Conservation (phyloP, 441 rosid species). For the Sinapis alba region DNA sequence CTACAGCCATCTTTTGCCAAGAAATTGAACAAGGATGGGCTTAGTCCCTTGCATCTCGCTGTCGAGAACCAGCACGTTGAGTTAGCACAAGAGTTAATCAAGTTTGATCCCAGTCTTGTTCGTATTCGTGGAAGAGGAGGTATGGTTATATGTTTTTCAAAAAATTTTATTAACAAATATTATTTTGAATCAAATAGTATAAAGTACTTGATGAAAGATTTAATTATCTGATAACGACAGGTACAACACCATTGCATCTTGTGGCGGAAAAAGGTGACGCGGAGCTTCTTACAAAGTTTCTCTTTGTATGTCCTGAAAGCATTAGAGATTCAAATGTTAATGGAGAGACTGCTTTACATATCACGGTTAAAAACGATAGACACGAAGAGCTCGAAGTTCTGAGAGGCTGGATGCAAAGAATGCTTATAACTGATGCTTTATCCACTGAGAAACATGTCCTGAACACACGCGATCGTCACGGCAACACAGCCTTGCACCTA, state of each 20-base stretch:
- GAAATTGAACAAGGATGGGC: neutral
- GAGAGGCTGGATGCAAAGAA: conserved; percentile 17
- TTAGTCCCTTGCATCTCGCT: conserved; percentile 17
- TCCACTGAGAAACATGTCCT: neutral
- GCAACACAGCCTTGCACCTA: conserved; percentile 29
- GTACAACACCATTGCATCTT: conserved; percentile 20
- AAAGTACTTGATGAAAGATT: neutral
- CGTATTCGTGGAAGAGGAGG: conserved; percentile 17
- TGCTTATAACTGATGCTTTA: neutral
- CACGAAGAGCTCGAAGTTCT: conserved; percentile 14
- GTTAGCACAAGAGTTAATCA: conserved; percentile 13
- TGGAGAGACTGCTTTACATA: conserved; percentile 19
- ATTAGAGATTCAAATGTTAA: conserved; percentile 10
- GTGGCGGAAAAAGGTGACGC: conserved; percentile 3
- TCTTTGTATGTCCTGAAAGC: conserved; percentile 14
- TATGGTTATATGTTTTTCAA: neutral
- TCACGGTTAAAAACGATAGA: neutral
- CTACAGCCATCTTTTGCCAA: conserved; percentile 16
- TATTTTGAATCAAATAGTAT: neutral
- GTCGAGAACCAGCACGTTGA: conserved; percentile 13
- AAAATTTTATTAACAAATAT: neutral
- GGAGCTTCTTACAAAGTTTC: conserved; percentile 13
- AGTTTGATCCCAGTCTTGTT: conserved; percentile 20
- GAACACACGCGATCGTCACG: neutral
- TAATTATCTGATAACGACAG: neutral